Evolutionary conservation across 306 rosid genomes (phyloP).

Genomic region (Inga oerstediana): DNA sequence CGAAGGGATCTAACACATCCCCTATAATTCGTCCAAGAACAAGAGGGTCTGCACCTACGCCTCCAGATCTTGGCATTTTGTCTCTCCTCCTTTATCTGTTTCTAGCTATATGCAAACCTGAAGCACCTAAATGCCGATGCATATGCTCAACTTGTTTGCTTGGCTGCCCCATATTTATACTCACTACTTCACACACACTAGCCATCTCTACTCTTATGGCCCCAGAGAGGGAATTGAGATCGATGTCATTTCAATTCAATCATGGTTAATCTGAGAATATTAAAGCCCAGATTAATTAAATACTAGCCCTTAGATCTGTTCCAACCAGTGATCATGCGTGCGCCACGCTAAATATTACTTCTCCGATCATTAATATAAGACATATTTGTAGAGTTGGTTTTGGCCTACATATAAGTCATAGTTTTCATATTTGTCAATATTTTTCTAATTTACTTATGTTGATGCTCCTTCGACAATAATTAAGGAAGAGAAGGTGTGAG

Average conservation of each 20-base stretch:
- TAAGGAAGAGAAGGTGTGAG: no score
- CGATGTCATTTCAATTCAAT: neutral
- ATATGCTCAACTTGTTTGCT: neutral
- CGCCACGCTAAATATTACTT: neutral
- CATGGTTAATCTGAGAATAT: neutral
- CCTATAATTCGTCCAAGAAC: slow-evolving; percentile 49
- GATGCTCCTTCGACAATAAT: no score
- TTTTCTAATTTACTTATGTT: no score
- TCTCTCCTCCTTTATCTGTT: neutral
- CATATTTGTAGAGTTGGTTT: no score
- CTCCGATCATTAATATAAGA: no score
- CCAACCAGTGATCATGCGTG: neutral
- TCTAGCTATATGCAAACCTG: neutral
- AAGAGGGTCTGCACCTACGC: slow-evolving; percentile 34
- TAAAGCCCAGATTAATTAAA: neutral
- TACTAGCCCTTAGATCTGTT: neutral
- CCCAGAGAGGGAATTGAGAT: neutral
- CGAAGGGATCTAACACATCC: slow-evolving; percentile 47
- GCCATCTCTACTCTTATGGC: neutral
- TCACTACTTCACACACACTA: neutral
- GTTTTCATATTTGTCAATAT: no score
- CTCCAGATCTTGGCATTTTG: slow-evolving; percentile 3
- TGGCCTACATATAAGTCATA: no score
- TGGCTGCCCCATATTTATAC: neutral
- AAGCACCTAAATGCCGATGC: neutral